Base-by-base conservation (phyloP, 1,284 basidiomycete genomes). In the Microbotryum scabiosae region DNA sequence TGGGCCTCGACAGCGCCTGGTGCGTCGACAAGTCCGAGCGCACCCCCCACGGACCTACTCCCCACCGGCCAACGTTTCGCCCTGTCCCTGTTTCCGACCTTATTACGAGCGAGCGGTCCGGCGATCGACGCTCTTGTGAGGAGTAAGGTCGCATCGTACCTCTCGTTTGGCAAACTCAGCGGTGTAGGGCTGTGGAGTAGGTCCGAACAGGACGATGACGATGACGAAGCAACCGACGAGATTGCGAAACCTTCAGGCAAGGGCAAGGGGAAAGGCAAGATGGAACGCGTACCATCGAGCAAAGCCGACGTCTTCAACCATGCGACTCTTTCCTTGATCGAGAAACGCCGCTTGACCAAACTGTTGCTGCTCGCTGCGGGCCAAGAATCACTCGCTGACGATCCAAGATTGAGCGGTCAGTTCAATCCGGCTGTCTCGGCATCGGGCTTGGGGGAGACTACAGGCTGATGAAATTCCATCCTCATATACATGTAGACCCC, bases 251-350 rank as follows among this genome's bases (percentile, higher is more conserved):
- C 32, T 50, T 12, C 9, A 9, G 36, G 63, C 63, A 16, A 70
- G 75, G 2, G 72, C 76, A 16, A 77, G 76, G 8, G 71, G 55
- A 53, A 51, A 6, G 62, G 54, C 45, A 30, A 67, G 48, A 77
- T 86, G 45, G 82, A 81, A 67, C 79, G 77, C 51, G 93, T 97
- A 0, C 94, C 94, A 0, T 84, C 85, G 30, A 88, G 84, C 76
- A 97, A 97, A 74, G 91, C 94, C 75, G 88, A 91, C 63, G 83
- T 98, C 25, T 97, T 98, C 81, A 91, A 88, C 76, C 85, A 84
- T 75, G 85, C 85, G 72, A 79, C 79, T 5, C 81, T 97, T 16
- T 81, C 80, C 4, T 79, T 97, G 7, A 75, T 93, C 43, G 90
- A 94, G 64, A 98, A 97, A 77, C 80, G 93, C 48, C 81, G 86